These are phyloP conservation scores for Miscanthus lutarioriparius DNA, from an alignment of 176 grass and related monocot species.

Conservation along the genomic window DNA sequence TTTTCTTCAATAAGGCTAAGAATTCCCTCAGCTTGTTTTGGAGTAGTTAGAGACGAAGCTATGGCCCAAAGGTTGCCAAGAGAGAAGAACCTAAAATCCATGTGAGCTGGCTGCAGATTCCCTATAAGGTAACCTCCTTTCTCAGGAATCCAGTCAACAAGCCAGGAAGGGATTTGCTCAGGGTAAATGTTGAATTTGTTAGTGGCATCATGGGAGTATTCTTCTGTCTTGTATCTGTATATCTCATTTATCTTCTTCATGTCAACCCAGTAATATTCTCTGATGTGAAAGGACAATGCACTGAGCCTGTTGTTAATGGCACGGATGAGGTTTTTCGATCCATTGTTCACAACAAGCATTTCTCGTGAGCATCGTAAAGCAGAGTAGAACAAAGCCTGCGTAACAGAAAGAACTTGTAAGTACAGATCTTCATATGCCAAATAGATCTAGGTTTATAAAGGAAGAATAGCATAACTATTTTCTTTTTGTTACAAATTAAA, in stretches of 20 bases:
- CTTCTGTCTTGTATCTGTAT: conserved; percentile 88
- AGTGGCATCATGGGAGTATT: conserved; percentile 82
- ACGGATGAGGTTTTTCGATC: conserved; percentile 61
- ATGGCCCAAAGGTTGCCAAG: conserved; percentile 89
- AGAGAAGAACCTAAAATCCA: conserved; percentile 89
- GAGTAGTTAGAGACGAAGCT: conserved; percentile 72
- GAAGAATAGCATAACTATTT: not conserved
- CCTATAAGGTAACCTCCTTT: conserved; percentile 82
- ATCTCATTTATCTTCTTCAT: conserved; percentile 93
- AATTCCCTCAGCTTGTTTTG: conserved; percentile 75
- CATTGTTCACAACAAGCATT: conserved; percentile 67
- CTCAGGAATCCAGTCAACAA: conserved; percentile 87
- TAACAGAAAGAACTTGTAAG: conserved; percentile 28
- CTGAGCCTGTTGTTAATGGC: conserved; percentile 83
- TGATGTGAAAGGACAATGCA: conserved; percentile 80
- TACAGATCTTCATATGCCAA: not conserved
- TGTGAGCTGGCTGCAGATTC: conserved; percentile 85
- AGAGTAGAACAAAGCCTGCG: conserved; percentile 78
- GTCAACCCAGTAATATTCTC: conserved; percentile 85
- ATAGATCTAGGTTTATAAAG: conserved; percentile 8
- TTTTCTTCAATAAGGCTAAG: conserved; percentile 89
- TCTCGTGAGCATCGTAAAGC: conserved; percentile 75
- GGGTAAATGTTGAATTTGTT: conserved; percentile 95
- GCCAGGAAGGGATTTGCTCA: conserved; percentile 83
- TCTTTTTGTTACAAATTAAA: not conserved